Evolutionary conservation across 352 stramenopile genomes (phyloP).

Genomic region (Globisporangium sylvaticum): DNA sequence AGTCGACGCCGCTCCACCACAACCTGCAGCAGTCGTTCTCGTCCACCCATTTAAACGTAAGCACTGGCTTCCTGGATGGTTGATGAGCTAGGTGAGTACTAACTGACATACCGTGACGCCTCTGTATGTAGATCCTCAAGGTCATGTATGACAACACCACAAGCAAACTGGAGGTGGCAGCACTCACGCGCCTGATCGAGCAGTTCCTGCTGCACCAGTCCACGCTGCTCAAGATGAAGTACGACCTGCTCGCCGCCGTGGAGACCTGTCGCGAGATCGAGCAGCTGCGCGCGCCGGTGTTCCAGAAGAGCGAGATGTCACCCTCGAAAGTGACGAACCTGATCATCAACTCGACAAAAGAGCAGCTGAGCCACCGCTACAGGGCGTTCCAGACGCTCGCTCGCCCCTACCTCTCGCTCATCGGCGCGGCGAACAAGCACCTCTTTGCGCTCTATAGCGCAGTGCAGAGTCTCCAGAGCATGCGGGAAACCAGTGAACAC

Average conservation of each 20-base stretch:
- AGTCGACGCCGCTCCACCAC: background rate
- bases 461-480: constrained; percentile 16
- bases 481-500: background rate
- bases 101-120: background rate
- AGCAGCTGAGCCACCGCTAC: constrained; percentile 18
- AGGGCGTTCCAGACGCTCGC: constrained; percentile 14
- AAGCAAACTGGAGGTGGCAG: constrained; percentile 10
- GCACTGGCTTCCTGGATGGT: background rate
- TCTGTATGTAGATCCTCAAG: constrained; percentile 21
- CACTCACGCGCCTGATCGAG: constrained; percentile 19
- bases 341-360: constrained; percentile 18
- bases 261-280: constrained; percentile 13
- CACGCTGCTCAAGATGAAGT: constrained; percentile 29
- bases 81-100: background rate
- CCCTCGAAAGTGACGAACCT: constrained; percentile 10
- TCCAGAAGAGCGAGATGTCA: background rate
- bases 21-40: constrained; percentile 22
- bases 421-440: constrained; percentile 25
- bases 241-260: constrained; percentile 20
- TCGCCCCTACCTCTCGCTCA: constrained; percentile 17
- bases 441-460: constrained; percentile 31
- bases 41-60: constrained; percentile 27
- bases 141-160: constrained; percentile 25
- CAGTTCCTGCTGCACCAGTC: constrained; percentile 32
- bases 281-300: constrained; percentile 11